A percentile compares a stretch with the other conserved stretches of the same genome.
Evolutionary conservation across 1,284 basidiomycete genomes (phyloP).

Genomic region (Agroathelia rolfsii): DNA sequence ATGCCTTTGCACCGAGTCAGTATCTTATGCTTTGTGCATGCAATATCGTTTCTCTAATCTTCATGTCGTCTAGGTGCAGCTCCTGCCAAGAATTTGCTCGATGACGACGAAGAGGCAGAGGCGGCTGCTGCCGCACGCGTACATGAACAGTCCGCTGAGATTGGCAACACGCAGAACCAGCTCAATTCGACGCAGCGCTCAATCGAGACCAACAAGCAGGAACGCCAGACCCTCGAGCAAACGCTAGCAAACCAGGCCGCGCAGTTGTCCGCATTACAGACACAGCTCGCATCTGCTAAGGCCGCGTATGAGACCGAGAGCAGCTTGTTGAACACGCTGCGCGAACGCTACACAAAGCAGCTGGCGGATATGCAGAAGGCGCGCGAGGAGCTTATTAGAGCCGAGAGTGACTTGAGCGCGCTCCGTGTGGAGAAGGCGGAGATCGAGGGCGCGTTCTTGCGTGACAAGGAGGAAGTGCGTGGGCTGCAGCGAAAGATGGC

Average conservation of each 20-base stretch:
- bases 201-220: constrained; percentile 48
- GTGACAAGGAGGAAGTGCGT: constrained; percentile 92
- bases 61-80: constrained; percentile 16
- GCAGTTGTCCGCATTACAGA: constrained; percentile 64
- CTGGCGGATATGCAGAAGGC: constrained; percentile 66
- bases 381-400: constrained; percentile 76
- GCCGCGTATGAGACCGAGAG: constrained; percentile 83
- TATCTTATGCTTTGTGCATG: constrained; percentile 19
- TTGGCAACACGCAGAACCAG: constrained; percentile 82
- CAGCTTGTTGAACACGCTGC: constrained; percentile 63
- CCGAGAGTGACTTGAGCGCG: constrained; percentile 89
- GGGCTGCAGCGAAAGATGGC: constrained; percentile 79
- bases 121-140: constrained; percentile 37
- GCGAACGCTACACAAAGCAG: constrained; percentile 67
- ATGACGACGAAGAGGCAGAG: constrained; percentile 59
- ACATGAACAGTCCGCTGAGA: constrained; percentile 67
- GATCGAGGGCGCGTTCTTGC: constrained; percentile 78
- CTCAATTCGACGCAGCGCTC: constrained; percentile 72
- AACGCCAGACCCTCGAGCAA: constrained; percentile 48
- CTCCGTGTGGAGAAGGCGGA: constrained; percentile 87
- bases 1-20: constrained; percentile 15
- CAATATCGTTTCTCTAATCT: constrained; percentile 13
- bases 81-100: constrained; percentile 47
- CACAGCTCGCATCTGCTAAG: constrained; percentile 67
- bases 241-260: constrained; percentile 53